Conservation (phyloP, 768 basidiomycete genomes). For the Agrocybe praecox region DNA sequence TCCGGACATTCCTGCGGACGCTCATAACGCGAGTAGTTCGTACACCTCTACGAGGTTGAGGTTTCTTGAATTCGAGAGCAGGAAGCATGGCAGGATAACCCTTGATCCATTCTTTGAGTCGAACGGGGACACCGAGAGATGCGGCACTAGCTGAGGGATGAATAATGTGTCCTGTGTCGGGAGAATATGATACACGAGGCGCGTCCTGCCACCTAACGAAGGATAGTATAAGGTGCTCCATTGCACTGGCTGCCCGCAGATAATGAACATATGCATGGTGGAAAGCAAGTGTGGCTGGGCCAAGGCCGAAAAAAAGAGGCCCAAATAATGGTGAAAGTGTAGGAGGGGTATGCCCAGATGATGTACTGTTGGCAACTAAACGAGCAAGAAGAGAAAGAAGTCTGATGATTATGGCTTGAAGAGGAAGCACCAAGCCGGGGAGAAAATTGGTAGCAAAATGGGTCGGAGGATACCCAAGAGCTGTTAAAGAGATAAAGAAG, state of each 20-base stretch:
- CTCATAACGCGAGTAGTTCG: constrained; percentile 77
- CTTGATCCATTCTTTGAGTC: constrained; percentile 90
- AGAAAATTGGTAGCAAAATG: constrained; percentile 73
- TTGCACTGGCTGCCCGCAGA: constrained; percentile 81
- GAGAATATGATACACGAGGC: constrained; percentile 33
- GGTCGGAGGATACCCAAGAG: constrained; percentile 64
- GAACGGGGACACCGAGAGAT: constrained; percentile 72
- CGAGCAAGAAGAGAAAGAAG: constrained; percentile 81
- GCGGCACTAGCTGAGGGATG: constrained; percentile 50
- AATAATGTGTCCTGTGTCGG: constrained; percentile 29
- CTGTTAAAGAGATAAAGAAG: constrained; percentile 31
- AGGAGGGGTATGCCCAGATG: constrained; percentile 89
- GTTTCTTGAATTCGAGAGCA: constrained; percentile 52
- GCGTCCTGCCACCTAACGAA: constrained; percentile 85
- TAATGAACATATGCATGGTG: constrained; percentile 61
- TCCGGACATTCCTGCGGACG: constrained; percentile 80
- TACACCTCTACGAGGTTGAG: constrained; percentile 74
- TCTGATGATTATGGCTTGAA: constrained; percentile 64
- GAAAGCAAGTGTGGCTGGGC: constrained; percentile 49
- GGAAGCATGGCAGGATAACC: constrained; percentile 86
- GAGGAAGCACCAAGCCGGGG: constrained; percentile 47
- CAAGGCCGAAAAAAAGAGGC: constrained; percentile 86
- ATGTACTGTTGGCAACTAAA: constrained; percentile 80
- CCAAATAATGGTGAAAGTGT: constrained; percentile 89
- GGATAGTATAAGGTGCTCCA: constrained; percentile 90